Base-by-base conservation (phyloP, 1,284 basidiomycete species). In the Exobasidium rhododendri region DNA sequence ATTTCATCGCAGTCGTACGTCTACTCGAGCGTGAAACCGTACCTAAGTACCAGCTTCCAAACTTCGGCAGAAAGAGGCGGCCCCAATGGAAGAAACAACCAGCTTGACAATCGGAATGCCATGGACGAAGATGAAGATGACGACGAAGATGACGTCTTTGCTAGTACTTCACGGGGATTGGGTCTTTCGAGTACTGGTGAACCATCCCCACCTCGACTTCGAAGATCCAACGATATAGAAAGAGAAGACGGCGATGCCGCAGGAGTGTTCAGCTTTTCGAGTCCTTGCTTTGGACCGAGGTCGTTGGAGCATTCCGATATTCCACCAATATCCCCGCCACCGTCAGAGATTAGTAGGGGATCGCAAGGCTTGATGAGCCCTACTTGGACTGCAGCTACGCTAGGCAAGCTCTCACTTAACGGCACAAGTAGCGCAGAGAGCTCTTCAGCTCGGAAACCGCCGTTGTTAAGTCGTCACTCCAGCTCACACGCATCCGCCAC, bases 191-290 rank as follows among this genome's bases (percentile, higher is more conserved):
- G 30, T 31, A 28, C 56, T 2, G 46, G 55, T 11, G 30, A 60
- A 13, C 53, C 55, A 13, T 40, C 26, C 4, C 43, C 31, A 62
- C 58, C 56, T 53, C 59, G 28, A 13, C 24, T 32, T 14, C 14
- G 57, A 20, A 45, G 40, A 45, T 46, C 56, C 6, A 31, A 29
- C 45, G 58, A 20, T 66, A 70, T n/a, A 35, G 63, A 44, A 68
- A 66, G 40, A 30, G 70, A 64, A 40, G 71, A 71, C 47, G 60
- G 62, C 17, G 66, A 68, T 51, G 52, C 62, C 17, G 66, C 61
- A 44, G 74, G 73, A 56, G 70, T 75, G 10, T 75, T 75, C 49
- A 60, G 69, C 26, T 75, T 75, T 50, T 73, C 70, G 2, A 73
- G 70, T 51, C 74, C 74, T 24, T 74, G 64, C 66, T 71, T 75